A percentile compares a stretch with the other conserved stretches of the same genome.
Conservation (phyloP, 1,284 basidiomycete species). For the Schizophyllum commune region DNA sequence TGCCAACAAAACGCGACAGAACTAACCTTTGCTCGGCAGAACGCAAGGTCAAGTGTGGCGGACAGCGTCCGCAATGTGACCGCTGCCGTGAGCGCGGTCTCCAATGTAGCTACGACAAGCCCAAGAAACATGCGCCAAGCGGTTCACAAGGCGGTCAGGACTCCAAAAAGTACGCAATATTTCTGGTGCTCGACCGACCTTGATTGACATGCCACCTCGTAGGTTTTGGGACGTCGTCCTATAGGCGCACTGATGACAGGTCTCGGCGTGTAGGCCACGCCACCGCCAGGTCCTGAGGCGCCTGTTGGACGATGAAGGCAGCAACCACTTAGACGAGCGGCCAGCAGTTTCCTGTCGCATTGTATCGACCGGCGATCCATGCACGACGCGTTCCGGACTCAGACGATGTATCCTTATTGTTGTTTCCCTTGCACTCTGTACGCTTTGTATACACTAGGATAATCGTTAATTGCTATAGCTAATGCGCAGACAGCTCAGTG, state of each 20-base stretch:
- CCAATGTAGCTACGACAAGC: not conserved
- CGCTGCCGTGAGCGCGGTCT: not conserved
- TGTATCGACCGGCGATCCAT: not conserved
- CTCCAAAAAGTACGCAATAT: not conserved
- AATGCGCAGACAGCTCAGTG: not conserved
- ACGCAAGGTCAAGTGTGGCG: not conserved
- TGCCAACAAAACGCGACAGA: not conserved
- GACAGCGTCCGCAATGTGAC: not conserved
- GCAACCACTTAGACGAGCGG: no score
- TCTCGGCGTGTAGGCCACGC: not conserved
- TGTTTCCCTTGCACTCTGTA: not conserved
- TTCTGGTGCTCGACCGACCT: not conserved
- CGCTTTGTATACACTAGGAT: not conserved
- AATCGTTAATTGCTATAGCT: not conserved
- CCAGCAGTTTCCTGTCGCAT: no score
- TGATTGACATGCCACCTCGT: not conserved
- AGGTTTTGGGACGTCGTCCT: not conserved
- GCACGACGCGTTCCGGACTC: not conserved
- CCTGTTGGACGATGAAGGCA: no score
- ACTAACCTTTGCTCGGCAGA: not conserved
- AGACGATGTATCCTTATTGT: not conserved
- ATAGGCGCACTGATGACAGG: not conserved
- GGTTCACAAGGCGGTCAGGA: not conserved
- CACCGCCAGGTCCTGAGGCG: not conserved
- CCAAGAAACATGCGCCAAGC: not conserved